Evolutionary conservation across 257 asterid genomes (phyloP).

Genomic region (Solanum acaule): DNA sequence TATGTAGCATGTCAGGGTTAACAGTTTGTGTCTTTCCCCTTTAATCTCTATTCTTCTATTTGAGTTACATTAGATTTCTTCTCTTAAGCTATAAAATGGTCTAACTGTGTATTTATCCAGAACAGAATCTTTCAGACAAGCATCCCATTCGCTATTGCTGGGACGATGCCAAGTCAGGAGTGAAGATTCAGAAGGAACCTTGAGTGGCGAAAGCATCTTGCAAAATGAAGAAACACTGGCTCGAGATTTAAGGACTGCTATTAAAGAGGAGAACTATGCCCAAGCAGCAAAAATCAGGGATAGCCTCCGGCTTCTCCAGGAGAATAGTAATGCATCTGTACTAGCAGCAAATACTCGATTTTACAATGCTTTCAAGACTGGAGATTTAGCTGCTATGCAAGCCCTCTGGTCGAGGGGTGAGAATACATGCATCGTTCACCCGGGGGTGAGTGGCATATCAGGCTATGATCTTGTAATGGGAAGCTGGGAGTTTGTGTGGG

Average conservation of each 20-base stretch:
- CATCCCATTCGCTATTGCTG: conserved; percentile 30
- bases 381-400: conserved; percentile 81
- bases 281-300: conserved; percentile 92
- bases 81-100: conserved; percentile 2
- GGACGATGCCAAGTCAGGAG: conserved; percentile 45
- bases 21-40: neutral
- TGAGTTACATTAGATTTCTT: neutral
- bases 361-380: conserved; percentile 70
- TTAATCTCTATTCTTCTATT: neutral
- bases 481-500: conserved; percentile 99
- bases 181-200: conserved; percentile 66
- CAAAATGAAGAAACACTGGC: conserved; percentile 59
- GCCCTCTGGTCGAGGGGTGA: conserved; percentile 78
- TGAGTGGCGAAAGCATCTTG: conserved; percentile 80
- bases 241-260: conserved; percentile 64
- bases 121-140: conserved; percentile 36
- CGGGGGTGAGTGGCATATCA: conserved; percentile 92
- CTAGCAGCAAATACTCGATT: conserved; percentile 79
- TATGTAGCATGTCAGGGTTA: neutral
- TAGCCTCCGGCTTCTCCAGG: conserved; percentile 73
- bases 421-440: conserved; percentile 85
- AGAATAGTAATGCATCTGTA: conserved; percentile 74
- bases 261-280: conserved; percentile 73
- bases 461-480: conserved; percentile 97
- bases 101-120: conserved; percentile 34